These are phyloP conservation scores for Suillus luteus DNA, from an alignment of 768 basidiomycete species.

Conservation along the genomic window DNA sequence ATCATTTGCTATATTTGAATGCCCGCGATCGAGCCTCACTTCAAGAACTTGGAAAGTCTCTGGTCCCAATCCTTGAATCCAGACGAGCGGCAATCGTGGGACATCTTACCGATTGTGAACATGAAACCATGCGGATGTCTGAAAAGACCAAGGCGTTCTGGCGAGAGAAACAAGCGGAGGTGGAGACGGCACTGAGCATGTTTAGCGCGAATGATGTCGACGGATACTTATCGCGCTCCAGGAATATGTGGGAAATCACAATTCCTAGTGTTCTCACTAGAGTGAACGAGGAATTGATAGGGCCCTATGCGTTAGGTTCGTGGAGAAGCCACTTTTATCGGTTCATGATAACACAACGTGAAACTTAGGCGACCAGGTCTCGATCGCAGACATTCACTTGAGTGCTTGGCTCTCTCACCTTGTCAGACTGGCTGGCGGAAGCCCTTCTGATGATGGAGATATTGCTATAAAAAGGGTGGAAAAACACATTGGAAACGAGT, in stretches of 20 bases:
- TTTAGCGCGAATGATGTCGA: constrained; percentile 48
- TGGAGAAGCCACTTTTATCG: constrained; percentile 3
- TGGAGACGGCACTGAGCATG: constrained; percentile 46
- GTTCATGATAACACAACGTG: neutral
- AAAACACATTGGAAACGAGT: constrained; percentile 48
- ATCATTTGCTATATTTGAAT: constrained; percentile 56
- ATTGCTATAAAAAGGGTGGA: constrained; percentile 54
- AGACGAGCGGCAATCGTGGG: constrained; percentile 51
- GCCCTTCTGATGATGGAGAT: constrained; percentile 50
- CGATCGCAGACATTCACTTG: constrained; percentile 79
- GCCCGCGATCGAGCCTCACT: constrained; percentile 60
- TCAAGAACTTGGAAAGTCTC: constrained; percentile 43
- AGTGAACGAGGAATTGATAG: constrained; percentile 59
- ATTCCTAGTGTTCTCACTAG: constrained; percentile 48
- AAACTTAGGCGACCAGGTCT: constrained; percentile 74
- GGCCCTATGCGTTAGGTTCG: constrained; percentile 67
- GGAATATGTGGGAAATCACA: constrained; percentile 52
- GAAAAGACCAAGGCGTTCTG: constrained; percentile 66
- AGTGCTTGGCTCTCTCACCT: constrained; percentile 73
- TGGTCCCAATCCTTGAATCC: constrained; percentile 45
- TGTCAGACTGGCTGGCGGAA: constrained; percentile 58
- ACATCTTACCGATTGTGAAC: constrained; percentile 55
- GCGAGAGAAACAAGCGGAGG: constrained; percentile 52
- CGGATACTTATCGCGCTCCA: constrained; percentile 53
- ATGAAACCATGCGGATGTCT: constrained; percentile 50